phyloP scores from a whole-genome alignment of 108 stramenopile genomes.

The Skeletonema costatum region DNA sequence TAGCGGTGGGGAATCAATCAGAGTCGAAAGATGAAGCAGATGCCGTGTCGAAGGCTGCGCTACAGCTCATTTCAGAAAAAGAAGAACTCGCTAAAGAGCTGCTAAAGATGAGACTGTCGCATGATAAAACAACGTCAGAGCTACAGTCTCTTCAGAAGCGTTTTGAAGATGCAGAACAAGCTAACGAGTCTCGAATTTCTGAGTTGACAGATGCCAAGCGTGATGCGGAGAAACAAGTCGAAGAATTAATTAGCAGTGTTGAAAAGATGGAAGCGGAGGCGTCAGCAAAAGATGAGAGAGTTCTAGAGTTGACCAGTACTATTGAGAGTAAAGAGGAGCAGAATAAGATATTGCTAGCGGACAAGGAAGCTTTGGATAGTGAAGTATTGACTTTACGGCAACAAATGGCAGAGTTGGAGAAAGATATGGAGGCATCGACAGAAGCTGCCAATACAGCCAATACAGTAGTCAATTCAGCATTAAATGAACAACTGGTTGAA shows the following conservation, averaged over 20 bases:
- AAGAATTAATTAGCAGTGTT: not conserved
- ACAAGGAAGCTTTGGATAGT: not conserved
- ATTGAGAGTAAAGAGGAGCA: not conserved
- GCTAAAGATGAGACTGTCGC: not conserved
- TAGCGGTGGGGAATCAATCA: not conserved
- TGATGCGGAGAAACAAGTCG: not conserved
- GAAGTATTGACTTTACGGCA: not conserved
- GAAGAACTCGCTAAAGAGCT: not conserved
- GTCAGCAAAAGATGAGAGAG: not conserved
- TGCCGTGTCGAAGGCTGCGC: not conserved
- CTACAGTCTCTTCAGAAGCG: not conserved
- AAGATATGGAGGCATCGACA: not conserved
- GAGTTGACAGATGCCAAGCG: not conserved
- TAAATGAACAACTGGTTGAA: not conserved
- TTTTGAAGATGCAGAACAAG: not conserved
- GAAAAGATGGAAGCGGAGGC: not conserved
- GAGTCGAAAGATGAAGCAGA: not conserved
- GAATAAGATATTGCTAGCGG: not conserved
- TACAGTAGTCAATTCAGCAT: not conserved
- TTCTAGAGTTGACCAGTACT: not conserved
- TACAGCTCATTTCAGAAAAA: not conserved
- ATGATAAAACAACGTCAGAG: not conserved
- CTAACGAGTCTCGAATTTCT: not conserved
- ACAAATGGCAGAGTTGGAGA: not conserved
- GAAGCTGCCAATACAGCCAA: not conserved